Base-by-base conservation (phyloP, 1,284 basidiomycete genomes). In the Athelia sp. region DNA sequence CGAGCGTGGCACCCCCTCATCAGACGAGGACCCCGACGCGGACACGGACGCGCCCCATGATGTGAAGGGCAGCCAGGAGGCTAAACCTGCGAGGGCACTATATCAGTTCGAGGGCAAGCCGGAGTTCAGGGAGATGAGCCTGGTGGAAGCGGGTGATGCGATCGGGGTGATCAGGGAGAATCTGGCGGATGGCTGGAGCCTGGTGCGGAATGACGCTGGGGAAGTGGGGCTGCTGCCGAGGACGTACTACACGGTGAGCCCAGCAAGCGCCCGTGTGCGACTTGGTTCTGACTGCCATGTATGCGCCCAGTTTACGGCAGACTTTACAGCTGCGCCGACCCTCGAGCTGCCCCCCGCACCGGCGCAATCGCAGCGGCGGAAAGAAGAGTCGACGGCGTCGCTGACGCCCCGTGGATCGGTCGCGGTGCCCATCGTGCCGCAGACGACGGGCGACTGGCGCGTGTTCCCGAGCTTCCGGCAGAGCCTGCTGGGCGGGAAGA, bases 181-280 rank as follows among this genome's bases (percentile, higher is more conserved):
- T 51, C 72, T 77, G 14, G 83, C 82, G 3, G 83, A 87, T 55
- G 87, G 85, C 1, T 88, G 89, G 85, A 89, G 88, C 61, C 70
- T 88, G 29, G 79, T 82, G 2, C 76, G 72, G 55, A 71, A 73
- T 51, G 62, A 57, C 8, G 68, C 65, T n/a, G 78, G 76, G 17
- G 80, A 83, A 59, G 67, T 87, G 46, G 88, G 88, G 0, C 63
- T 90, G 50, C 59, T 90, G 29, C 89, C 89, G 34, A 72, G 73
- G 42, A 71, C 79, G 6, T 90, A 88, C 64, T 90, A 89, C 62
- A 82, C 81, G 44, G 87, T 87, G 61, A 55, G 78, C 69, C 21
- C n/a, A n/a, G 13, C 26, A 29, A 29, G 26, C 26, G 26, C 45
- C 29, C 36, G 34, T 47, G 31, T 48, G 46, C 23, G n/a, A 34